phyloP scores from a whole-genome alignment of 305 asterid genomes.

The Solanum aculeatissimum region DNA sequence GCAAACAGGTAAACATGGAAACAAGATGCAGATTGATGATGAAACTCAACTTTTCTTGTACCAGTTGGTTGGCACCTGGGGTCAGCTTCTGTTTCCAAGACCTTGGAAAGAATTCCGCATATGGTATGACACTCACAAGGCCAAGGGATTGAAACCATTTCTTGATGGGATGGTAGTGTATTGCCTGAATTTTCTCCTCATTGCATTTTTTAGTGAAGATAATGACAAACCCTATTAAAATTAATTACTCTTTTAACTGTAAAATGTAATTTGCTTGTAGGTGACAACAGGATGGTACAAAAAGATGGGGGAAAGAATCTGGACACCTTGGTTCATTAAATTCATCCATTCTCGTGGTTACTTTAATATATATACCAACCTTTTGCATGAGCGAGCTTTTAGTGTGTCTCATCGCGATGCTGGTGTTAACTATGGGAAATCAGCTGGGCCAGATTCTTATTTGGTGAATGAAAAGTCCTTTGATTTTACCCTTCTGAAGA shows the following conservation, averaged over 20 bases:
- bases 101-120: conserved; percentile 91
- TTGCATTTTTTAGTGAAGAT: background rate
- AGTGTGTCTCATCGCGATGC: conserved; percentile 81
- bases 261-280: conserved; percentile 18
- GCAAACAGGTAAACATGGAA: conserved; percentile 73
- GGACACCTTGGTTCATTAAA: conserved; percentile 98
- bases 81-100: conserved; percentile 85
- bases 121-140: conserved; percentile 71
- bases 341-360: conserved; percentile 71
- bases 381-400: conserved; percentile 58
- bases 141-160: conserved; percentile 65
- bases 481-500: conserved; percentile 27
- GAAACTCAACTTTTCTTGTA: conserved; percentile 55
- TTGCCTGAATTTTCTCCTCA: background rate
- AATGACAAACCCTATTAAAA: background rate
- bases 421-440: conserved; percentile 79
- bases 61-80: conserved; percentile 97
- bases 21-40: conserved; percentile 53
- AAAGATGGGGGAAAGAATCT: conserved; percentile 77
- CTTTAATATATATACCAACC: conserved; percentile 67
- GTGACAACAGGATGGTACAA: conserved; percentile 93
- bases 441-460: conserved; percentile 74
- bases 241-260: background rate
- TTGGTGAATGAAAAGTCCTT: conserved; percentile 43
- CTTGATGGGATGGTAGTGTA: conserved; percentile 74